Conservation (phyloP, 305 asterid genomes). For the Fraxinus paxiana region DNA sequence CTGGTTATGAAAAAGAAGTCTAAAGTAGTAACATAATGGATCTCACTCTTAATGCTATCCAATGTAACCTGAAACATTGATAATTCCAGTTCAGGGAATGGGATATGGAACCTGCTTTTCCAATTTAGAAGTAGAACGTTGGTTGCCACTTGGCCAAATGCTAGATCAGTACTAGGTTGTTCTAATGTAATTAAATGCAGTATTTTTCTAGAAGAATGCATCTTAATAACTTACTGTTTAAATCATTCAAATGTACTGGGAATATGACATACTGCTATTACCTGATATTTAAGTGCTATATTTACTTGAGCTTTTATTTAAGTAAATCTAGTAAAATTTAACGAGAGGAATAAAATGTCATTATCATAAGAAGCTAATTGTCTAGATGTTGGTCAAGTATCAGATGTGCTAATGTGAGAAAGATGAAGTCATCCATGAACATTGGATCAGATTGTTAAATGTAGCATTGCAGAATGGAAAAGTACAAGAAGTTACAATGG, state of each 20-base stretch:
- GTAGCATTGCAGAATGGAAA: background rate
- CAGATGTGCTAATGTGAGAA: background rate
- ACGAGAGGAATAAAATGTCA: background rate
- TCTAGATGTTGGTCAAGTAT: slow-evolving; percentile 10
- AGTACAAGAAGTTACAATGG: background rate
- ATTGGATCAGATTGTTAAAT: background rate
- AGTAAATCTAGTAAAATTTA: background rate
- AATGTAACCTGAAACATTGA: slow-evolving; percentile 3
- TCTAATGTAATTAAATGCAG: background rate
- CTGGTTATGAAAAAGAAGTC: slow-evolving; percentile 10
- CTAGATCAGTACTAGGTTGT: slow-evolving; percentile 18
- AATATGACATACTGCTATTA: background rate
- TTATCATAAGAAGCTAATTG: slow-evolving; percentile 18
- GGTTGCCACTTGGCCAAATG: slow-evolving; percentile 7
- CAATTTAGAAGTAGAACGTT: background rate
- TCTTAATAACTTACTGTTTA: background rate
- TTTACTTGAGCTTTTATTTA: background rate
- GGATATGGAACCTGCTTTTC: slow-evolving; percentile 20
- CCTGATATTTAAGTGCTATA: background rate
- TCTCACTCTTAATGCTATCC: slow-evolving; percentile 10
- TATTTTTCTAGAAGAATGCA: slow-evolving; percentile 1
- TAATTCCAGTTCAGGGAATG: slow-evolving; percentile 1
- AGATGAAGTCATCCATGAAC: background rate
- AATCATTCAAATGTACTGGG: background rate
- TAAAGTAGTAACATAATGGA: slow-evolving; percentile 8